Base-by-base conservation (phyloP, 257 asterid species). In the Lantana camara region DNA sequence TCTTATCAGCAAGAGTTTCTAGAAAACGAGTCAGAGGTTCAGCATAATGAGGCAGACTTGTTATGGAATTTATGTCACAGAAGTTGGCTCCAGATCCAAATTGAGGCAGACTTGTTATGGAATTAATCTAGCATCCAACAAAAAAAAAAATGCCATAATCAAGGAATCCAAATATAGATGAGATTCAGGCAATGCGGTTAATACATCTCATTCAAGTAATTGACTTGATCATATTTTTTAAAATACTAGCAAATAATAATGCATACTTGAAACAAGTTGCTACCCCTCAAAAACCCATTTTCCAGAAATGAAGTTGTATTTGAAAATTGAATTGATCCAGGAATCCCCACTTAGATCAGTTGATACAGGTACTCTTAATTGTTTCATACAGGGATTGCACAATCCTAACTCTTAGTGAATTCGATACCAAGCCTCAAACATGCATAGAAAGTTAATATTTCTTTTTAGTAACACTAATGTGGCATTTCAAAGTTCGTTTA, bases 31-130 rank as follows among this genome's bases (percentile, higher is more conserved):
- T 76, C 42, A 83, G 87, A 15, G 90, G 87, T 48, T 65, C 74
- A 22, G 83, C 79, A 69, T 78, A 83, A 54, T 80, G 67, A 16
- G 82, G 22, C 7, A 80, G 32, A 29, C 69, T 61, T 20, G 66
- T 65, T 69, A 83, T 80, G 70, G 75, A 71, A 75, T 73, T 76
- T 8, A 77, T 73, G 63, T 83, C 87, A 64, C 82, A 80, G 45
- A 71, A 78, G 49, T 83, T 70, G 24, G 77, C 44, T 1, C 90
- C 90, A 59, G 90, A 83, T 23, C 87, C 90, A 44, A n/a, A n/a
- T n/a, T n/a, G n/a, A n/a, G n/a, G n/a, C n/a, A n/a, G n/a, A n/a
- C n/a, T n/a, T n/a, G n/a, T n/a, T n/a, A n/a, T n/a, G n/a, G n/a
- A n/a, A n/a, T n/a, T n/a, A n/a, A n/a, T n/a, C n/a, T n/a, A n/a